These are phyloP conservation scores for Zygotorulaspora mrakii DNA, from an alignment of 1,139 yeast genomes.

Conservation along the genomic window DNA sequence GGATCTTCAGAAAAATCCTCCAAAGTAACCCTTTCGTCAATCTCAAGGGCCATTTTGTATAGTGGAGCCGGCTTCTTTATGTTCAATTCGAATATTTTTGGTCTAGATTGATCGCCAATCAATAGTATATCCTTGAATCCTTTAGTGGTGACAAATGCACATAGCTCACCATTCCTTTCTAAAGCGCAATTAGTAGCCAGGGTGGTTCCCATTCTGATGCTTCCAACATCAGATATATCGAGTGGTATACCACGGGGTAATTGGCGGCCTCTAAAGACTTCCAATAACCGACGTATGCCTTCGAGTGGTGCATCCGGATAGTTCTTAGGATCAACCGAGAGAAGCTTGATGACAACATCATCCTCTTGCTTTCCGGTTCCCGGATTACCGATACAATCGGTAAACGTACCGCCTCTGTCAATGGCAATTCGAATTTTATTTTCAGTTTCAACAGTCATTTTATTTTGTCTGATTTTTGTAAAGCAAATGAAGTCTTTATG, in stretches of 20 bases:
- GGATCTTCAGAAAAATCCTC: conserved; percentile 67
- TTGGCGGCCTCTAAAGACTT: conserved; percentile 46
- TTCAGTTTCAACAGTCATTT: conserved; percentile 8
- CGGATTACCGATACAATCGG: conserved; percentile 62
- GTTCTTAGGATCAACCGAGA: conserved; percentile 84
- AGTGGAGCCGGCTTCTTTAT: conserved; percentile 57
- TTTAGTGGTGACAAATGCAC: conserved; percentile 48
- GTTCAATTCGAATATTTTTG: conserved; percentile 55
- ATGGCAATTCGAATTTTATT: conserved; percentile 38
- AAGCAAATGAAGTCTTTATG: not conserved
- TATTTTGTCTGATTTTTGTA: not conserved
- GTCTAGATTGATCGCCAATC: conserved; percentile 74
- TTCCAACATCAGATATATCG: conserved; percentile 48
- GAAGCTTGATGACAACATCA: conserved; percentile 60
- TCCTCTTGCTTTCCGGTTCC: conserved; percentile 42
- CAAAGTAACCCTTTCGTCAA: conserved; percentile 69
- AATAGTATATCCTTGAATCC: conserved; percentile 55
- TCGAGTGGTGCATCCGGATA: conserved; percentile 88
- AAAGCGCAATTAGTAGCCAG: conserved; percentile 73
- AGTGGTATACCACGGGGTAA: conserved; percentile 51
- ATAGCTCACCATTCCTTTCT: conserved; percentile 51
- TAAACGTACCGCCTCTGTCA: conserved; percentile 83
- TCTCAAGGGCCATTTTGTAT: conserved; percentile 57
- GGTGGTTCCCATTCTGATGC: conserved; percentile 75
- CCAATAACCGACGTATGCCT: conserved; percentile 77